Evolutionary conservation across 2,329 filamentous ascomycete genomes (phyloP).

Genomic region (Cercospora sesami): DNA sequence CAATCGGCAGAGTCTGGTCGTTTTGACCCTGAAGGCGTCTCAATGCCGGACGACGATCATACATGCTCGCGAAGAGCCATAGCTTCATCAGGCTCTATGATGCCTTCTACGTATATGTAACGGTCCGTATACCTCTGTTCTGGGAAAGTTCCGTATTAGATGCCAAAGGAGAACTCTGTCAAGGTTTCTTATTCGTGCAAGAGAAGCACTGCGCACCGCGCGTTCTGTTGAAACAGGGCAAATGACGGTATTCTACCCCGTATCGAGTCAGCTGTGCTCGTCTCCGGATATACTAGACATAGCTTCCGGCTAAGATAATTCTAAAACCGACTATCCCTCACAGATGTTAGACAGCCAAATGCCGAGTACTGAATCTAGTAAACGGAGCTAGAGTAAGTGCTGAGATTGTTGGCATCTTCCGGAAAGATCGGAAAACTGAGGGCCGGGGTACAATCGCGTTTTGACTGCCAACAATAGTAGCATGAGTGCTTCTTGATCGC

Average conservation of each 20-base stretch:
- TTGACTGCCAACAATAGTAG: neutral
- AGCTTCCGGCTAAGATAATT: neutral
- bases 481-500: neutral
- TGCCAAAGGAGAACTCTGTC: neutral
- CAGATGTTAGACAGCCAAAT: neutral
- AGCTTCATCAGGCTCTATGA: neutral
- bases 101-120: neutral
- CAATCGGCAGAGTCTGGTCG: neutral
- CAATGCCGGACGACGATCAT: neutral
- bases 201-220: neutral
- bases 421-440: neutral
- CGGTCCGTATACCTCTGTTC: neutral
- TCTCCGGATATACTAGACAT: neutral
- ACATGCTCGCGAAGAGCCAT: neutral
- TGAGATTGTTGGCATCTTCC: neutral
- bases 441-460: neutral
- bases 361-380: neutral
- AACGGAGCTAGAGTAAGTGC: neutral
- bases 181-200: neutral
- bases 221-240: neutral
- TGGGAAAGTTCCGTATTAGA: neutral
- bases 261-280: neutral
- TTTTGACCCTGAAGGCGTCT: rapidly evolving
- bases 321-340: neutral
- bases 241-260: neutral